A percentile compares a stretch with the other conserved stretches of the same genome.
These are phyloP conservation scores for Rhizopogon roseolus DNA, from an alignment of 768 basidiomycete genomes.

Conservation along the genomic window DNA sequence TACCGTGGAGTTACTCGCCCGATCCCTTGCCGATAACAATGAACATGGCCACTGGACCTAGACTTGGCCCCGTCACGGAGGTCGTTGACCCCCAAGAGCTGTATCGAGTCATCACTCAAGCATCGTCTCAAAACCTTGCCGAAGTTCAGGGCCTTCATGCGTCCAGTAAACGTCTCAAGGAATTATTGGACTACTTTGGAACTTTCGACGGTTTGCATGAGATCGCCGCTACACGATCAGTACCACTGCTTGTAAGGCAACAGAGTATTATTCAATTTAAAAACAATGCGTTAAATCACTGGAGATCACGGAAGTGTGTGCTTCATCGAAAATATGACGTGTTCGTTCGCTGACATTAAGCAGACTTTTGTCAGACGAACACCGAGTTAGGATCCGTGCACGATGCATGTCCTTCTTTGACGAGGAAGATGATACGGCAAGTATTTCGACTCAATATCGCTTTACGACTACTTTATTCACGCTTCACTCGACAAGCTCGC, in stretches of 20 bases:
- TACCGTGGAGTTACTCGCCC: neutral
- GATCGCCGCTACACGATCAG: slow-evolving; percentile 57
- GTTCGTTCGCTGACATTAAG: slow-evolving; percentile 8
- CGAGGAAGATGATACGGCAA: slow-evolving; percentile 70
- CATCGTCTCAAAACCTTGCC: slow-evolving; percentile 68
- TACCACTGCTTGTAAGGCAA: slow-evolving; percentile 66
- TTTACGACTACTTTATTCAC: slow-evolving; percentile 1
- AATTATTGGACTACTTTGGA: slow-evolving; percentile 64
- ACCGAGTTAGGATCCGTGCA: slow-evolving; percentile 58
- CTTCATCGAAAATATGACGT: neutral
- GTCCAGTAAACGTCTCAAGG: slow-evolving; percentile 59
- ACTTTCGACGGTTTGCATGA: slow-evolving; percentile 68
- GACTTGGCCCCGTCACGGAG: slow-evolving; percentile 13
- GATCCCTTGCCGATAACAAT: slow-evolving; percentile 1
- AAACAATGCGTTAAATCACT: slow-evolving; percentile 68
- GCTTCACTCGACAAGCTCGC: slow-evolving; percentile 51
- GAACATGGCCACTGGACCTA: slow-evolving; percentile 17
- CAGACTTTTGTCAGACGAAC: slow-evolving; percentile 68
- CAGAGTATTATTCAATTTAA: slow-evolving; percentile 90
- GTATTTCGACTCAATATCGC: slow-evolving; percentile 7
- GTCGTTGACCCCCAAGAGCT: slow-evolving; percentile 59
- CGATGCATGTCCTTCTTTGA: slow-evolving; percentile 65
- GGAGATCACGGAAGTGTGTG: slow-evolving; percentile 72
- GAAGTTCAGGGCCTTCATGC: slow-evolving; percentile 37
- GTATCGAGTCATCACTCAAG: slow-evolving; percentile 57